Conservation (phyloP, 495 filamentous ascomycete species). For the Daldinia grandis region DNA sequence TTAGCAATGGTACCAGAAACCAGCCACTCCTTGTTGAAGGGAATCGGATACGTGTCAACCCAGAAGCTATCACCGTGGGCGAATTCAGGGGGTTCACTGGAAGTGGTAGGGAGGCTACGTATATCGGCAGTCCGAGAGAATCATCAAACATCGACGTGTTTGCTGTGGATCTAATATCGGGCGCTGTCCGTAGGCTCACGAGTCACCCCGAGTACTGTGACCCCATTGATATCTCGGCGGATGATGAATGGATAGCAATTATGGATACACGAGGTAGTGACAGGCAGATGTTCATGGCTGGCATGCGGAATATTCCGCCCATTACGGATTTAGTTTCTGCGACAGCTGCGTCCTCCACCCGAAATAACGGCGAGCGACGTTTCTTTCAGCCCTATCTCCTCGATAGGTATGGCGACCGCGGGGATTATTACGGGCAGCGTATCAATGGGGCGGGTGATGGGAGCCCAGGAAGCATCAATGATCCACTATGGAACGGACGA, state of each 20-base stretch:
- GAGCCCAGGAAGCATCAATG: conserved; percentile 41
- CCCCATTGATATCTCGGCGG: conserved; percentile 42
- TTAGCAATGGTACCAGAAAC: background rate
- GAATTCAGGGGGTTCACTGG: conserved; percentile 47
- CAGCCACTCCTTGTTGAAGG: background rate
- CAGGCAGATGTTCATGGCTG: conserved; percentile 42
- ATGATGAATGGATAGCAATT: conserved; percentile 38
- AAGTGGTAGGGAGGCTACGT: conserved; percentile 40
- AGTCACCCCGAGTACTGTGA: conserved; percentile 45
- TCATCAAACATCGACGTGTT: conserved; percentile 46
- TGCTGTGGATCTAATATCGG: conserved; percentile 39
- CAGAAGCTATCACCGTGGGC: conserved; percentile 34
- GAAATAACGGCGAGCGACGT: conserved; percentile 42
- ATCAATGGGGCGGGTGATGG: conserved; percentile 40
- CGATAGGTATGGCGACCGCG: conserved; percentile 41
- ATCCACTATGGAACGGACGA: conserved; percentile 43
- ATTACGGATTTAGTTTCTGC: conserved; percentile 33
- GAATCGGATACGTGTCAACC: background rate
- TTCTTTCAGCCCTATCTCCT: conserved; percentile 44
- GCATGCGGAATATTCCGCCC: conserved; percentile 44
- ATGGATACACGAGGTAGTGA: conserved; percentile 35
- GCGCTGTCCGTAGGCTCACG: conserved; percentile 41
- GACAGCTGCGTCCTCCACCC: conserved; percentile 23
- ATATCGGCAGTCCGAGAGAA: conserved; percentile 40
- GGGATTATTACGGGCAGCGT: conserved; percentile 37